Base-by-base conservation (phyloP, 768 basidiomycete genomes). In the Tulasnella sp. region DNA sequence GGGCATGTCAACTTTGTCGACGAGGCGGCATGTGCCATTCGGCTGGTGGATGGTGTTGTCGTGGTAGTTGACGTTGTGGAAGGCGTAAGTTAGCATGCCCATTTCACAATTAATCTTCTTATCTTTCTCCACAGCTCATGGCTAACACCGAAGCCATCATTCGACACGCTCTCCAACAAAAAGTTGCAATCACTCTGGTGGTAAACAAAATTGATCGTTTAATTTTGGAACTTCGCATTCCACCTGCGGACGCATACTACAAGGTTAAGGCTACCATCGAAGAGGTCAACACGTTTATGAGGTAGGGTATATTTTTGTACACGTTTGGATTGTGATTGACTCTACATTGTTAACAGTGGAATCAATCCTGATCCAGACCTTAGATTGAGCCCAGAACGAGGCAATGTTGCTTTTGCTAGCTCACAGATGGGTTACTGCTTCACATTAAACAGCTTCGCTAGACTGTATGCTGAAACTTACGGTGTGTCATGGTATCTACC, bases 241-340 rank as follows among this genome's bases (percentile, higher is more conserved):
- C 92, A 61, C 95, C 95, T 48, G 70, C 81, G 35, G 95, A 99
- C 60, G 95, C 95, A 0, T 99, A 88, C 70, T 96, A 92, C 70
- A 99, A 99, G 73, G 89, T 99, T 58, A 93, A 89, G 65, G 93
- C 98, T 64, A 96, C 92, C 2, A 93, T 99, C 49, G 95, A 99
- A 63, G 95, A 99, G 65, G 81, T 99, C 46, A 99, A 99, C 65
- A 86, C 82, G 1, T 83, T 92, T 65, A 96, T 99, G 63, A 83
- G 88, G 88, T 90, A 50, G 55, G 33, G 45, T 22, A 8, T 29
- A n/a, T 10, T 45, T 39, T 41, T 32, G 33, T 16, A 29, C 31
- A 29, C 37, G 22, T 8, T 53, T 53, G 85, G 83, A 58, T 70
- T 76, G n/a, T 48, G 35, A 10, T 20, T 45, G 37, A 44, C 24